phyloP scores from a whole-genome alignment of 306 rosid genomes.

The Glycine latifolia region DNA sequence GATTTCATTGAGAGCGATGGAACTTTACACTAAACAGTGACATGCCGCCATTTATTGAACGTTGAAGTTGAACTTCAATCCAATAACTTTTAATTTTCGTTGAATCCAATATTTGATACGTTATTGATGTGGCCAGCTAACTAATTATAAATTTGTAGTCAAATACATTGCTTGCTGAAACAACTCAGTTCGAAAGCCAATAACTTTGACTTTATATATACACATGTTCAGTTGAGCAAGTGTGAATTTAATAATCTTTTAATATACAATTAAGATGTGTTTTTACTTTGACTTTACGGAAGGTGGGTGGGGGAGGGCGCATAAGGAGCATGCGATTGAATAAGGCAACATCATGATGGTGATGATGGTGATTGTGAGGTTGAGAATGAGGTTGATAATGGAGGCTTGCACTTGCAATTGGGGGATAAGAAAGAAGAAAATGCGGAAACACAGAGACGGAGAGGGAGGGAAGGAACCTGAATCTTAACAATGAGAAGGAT shows the following conservation, averaged over 20 bases:
- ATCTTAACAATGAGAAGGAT: too few relatives aligned
- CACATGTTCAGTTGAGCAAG: neutral
- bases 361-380: too few relatives aligned
- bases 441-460: too few relatives aligned
- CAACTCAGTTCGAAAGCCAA: neutral
- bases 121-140: neutral
- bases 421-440: too few relatives aligned
- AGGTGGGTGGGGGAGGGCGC: too few relatives aligned
- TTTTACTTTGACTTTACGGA: neutral
- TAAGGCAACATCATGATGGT: too few relatives aligned
- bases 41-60: conserved; percentile 42
- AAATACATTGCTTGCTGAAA: conserved; percentile 25
- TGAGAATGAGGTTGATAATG: too few relatives aligned
- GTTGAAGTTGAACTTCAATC: conserved; percentile 25
- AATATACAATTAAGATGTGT: neutral
- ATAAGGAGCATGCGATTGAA: too few relatives aligned
- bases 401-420: too few relatives aligned
- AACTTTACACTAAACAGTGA: conserved; percentile 22
- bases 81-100: neutral
- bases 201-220: conserved; percentile 22
- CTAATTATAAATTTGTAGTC: neutral
- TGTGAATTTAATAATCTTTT: neutral
- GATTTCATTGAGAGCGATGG: neutral
- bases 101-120: neutral
- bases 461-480: too few relatives aligned